A percentile compares a stretch with the other conserved stretches of the same genome.
Evolutionary conservation across 192 early-diverging fungal species (phyloP).

Genomic region (Coemansia sp.): DNA sequence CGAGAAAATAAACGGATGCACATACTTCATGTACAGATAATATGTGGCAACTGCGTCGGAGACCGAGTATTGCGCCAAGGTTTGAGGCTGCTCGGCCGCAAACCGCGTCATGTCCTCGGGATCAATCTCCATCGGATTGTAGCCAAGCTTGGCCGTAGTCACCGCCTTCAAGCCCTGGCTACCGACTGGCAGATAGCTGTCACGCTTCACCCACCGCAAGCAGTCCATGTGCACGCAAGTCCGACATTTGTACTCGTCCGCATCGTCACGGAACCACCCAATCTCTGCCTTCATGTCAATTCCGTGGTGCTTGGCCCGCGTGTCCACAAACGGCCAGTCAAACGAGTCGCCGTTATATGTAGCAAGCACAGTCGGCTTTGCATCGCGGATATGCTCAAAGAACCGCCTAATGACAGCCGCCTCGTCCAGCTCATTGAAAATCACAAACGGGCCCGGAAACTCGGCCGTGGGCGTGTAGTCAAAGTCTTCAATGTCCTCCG

Average conservation of each 20-base stretch:
- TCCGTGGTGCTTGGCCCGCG: slow-evolving; percentile 72
- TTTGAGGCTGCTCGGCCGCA: slow-evolving; percentile 87
- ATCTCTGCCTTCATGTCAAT: slow-evolving; percentile 86
- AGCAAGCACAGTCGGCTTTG: slow-evolving; percentile 80
- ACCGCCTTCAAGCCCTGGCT: slow-evolving; percentile 97
- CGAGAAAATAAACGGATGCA: slow-evolving; percentile 99
- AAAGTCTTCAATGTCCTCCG: slow-evolving; percentile 94
- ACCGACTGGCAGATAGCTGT: slow-evolving; percentile 94
- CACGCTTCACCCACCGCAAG: slow-evolving; percentile 96
- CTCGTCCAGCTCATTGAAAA: slow-evolving; percentile 94
- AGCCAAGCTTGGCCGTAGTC: slow-evolving; percentile 91
- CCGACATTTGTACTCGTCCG: slow-evolving; percentile 82
- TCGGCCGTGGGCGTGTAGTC: slow-evolving; percentile 96
- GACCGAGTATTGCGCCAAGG: slow-evolving; percentile 94
- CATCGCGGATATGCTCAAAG: slow-evolving; percentile 83
- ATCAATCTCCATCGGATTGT: slow-evolving; percentile 97
- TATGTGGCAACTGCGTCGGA: slow-evolving; percentile 99
- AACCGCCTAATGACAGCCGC: slow-evolving; percentile 74
- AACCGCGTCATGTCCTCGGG: slow-evolving; percentile 98
- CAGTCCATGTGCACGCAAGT: slow-evolving; percentile 94
- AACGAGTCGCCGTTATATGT: slow-evolving; percentile 99
- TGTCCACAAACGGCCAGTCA: slow-evolving; percentile 97
- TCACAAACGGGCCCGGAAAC: slow-evolving; percentile 88
- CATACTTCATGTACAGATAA: slow-evolving; percentile 99
- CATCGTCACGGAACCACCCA: slow-evolving; percentile 75